A percentile compares a stretch with the other conserved stretches of the same genome.
phyloP scores from a whole-genome alignment of 2,329 filamentous ascomycete genomes.

The Xylariaceae sp. region DNA sequence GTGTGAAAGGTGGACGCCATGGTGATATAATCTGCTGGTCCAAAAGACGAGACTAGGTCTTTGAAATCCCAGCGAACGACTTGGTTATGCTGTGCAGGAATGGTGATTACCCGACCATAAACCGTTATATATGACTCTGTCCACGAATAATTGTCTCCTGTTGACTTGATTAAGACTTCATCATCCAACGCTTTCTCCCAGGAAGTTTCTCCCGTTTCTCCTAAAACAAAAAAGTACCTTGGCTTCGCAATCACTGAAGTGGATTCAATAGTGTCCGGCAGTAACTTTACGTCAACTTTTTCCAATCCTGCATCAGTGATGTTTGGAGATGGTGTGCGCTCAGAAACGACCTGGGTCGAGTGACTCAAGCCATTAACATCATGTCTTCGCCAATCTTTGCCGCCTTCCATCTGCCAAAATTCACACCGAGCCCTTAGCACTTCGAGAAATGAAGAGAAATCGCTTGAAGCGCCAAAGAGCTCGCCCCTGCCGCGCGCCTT shows the following conservation, averaged over 20 bases:
- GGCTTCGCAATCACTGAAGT: conserved; percentile 15
- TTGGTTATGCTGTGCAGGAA: conserved; percentile 55
- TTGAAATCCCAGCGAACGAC: conserved; percentile 63
- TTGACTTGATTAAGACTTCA: too few relatives aligned
- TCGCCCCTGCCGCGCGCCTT: conserved; percentile 37
- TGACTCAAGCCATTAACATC: conserved; percentile 33
- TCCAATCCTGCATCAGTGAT: not conserved
- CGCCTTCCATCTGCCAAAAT: conserved; percentile 78
- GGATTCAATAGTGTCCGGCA: conserved; percentile 1
- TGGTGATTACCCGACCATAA: conserved; percentile 60
- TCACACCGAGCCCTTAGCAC: conserved; percentile 74
- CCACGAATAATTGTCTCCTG: conserved; percentile 35
- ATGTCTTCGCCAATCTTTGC: conserved; percentile 64
- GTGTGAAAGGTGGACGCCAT: conserved; percentile 78
- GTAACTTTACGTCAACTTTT: not conserved
- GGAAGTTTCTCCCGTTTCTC: conserved; percentile 18
- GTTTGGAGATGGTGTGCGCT: conserved; percentile 16
- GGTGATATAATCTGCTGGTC: conserved; percentile 78
- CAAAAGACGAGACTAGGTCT: conserved; percentile 64
- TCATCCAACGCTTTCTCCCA: conserved; percentile 22
- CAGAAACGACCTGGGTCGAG: too few relatives aligned
- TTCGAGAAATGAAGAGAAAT: conserved; percentile 73
- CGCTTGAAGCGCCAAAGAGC: conserved; percentile 58
- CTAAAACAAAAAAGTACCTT: conserved; percentile 23
- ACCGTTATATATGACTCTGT: conserved; percentile 40